Evolutionary conservation across 2,329 filamentous ascomycete genomes (phyloP), one percentile per base, ranked within the genome.

Genomic region (Alternaria postmessia): DNA sequence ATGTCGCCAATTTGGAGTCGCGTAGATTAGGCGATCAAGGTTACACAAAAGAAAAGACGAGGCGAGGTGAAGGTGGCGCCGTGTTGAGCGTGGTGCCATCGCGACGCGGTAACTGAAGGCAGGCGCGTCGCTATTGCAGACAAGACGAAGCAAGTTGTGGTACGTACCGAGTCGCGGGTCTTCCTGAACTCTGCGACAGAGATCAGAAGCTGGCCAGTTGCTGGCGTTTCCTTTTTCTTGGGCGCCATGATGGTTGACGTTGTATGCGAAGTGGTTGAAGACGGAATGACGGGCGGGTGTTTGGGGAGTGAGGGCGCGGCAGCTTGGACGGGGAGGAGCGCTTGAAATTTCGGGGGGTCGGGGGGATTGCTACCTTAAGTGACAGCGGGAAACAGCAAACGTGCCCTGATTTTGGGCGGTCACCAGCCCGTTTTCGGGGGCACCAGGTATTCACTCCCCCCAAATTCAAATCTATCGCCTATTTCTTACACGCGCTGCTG

Each of bases 111-210:
- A 52, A 55, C 51, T 49, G 49, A 60, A 48, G 57, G 57, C 60
- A 63, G 62, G 56, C 63, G 69, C 65, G 68, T 67, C 61, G 62
- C 61, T 53, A 48, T 32, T 59, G 47, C 7, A 57, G 49, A 52
- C 7, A 55, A 62, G 32, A 61, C 46, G 55, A 53, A 30, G 51
- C 43, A 54, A 18, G 57, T 16, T 49, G 14, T 38, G 6, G 38
- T 26, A 83, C 91, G 86, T 89, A 96, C 93, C 77, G 88, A 89
- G 77, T 96, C 92, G 73, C 92, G 88, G 49, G 93, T 92, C 75
- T 89, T 86, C 62, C 92, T 86, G 77, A 94, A 94, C 78, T 92
- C 90, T 59, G 92, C 89, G 58, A 91, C 85, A 63, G 92, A 88
- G 66, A 91, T 73, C 70, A 74, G 70, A 9, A 79, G 67, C 67